Conservation (phyloP, 2,329 filamentous ascomycete species). For the Esteya vermicola region DNA sequence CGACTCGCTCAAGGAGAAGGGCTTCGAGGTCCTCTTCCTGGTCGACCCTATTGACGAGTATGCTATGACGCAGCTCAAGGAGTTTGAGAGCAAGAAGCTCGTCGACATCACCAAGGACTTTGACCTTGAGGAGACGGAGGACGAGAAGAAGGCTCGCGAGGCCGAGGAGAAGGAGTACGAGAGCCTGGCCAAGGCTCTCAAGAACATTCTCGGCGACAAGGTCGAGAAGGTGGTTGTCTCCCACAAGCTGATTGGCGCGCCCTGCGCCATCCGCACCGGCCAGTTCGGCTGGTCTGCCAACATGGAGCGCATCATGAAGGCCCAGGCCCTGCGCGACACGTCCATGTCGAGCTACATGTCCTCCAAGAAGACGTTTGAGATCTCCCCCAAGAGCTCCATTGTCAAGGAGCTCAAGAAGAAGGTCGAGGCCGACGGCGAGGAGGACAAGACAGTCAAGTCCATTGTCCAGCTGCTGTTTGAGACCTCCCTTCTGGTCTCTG, state of each 20-base stretch:
- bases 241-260: constrained; percentile 88
- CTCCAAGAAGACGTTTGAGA: constrained; percentile 99
- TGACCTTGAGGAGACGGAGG: constrained; percentile 98
- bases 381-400: constrained; percentile 96
- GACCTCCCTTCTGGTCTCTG: constrained; percentile 95
- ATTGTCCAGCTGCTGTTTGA: constrained; percentile 98
- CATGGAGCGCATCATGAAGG: constrained; percentile 99
- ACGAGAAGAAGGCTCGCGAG: constrained; percentile 96
- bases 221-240: constrained; percentile 99
- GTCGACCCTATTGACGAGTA: constrained; percentile 99
- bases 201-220: constrained; percentile 98
- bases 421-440: constrained; percentile 94
- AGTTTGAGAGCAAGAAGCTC: constrained; percentile 99
- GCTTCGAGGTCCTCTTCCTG: constrained; percentile 98
- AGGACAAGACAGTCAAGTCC: constrained; percentile 97
- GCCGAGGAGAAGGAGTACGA: constrained; percentile 98
- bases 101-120: constrained; percentile 99
- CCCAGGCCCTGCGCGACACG: constrained; percentile 97
- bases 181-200: constrained; percentile 84
- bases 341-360: constrained; percentile 99
- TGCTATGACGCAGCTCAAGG: constrained; percentile 99
- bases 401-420: constrained; percentile 99
- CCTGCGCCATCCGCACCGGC: constrained; percentile 97
- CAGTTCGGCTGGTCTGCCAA: constrained; percentile 99
- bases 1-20: constrained; percentile 95